Percentiles rank a stretch among this genome's conserved stretches.
phyloP scores from a whole-genome alignment of 2,329 filamentous ascomycete genomes.

The Monosporascus ibericus region DNA sequence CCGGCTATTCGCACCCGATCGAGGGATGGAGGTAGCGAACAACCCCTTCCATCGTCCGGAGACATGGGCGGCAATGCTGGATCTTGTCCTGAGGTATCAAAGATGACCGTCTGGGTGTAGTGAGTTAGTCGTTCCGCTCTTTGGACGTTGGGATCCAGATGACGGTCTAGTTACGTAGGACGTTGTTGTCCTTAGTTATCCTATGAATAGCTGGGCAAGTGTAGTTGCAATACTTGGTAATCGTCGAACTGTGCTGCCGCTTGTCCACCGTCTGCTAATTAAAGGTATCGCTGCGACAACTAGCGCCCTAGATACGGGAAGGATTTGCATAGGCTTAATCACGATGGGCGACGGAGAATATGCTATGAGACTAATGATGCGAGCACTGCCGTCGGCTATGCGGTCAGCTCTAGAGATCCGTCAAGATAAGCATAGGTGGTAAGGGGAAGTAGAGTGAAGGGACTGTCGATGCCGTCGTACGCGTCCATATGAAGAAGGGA shows the following conservation, averaged over 20 bases:
- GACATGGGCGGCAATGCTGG: neutral
- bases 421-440: neutral
- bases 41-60: neutral
- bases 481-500: too few species aligned
- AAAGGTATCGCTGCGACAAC: neutral
- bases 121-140: neutral
- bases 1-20: constrained; percentile 44
- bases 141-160: neutral
- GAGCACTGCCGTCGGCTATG: too few species aligned
- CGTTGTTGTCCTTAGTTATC: too few species aligned
- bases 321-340: neutral
- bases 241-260: neutral
- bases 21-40: constrained; percentile 40
- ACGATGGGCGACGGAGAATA: neutral
- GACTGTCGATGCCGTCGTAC: too few species aligned
- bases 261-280: neutral
- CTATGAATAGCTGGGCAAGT: too few species aligned
- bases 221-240: neutral
- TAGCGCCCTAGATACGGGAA: neutral
- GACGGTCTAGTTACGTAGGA: neutral
- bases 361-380: neutral
- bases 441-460: too few species aligned
- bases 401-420: neutral
- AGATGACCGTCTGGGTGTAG: neutral
- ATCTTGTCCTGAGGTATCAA: too few species aligned